These are phyloP conservation scores for Articulospora tetracladia DNA, from an alignment of 495 filamentous ascomycete genomes.

Conservation along the genomic window DNA sequence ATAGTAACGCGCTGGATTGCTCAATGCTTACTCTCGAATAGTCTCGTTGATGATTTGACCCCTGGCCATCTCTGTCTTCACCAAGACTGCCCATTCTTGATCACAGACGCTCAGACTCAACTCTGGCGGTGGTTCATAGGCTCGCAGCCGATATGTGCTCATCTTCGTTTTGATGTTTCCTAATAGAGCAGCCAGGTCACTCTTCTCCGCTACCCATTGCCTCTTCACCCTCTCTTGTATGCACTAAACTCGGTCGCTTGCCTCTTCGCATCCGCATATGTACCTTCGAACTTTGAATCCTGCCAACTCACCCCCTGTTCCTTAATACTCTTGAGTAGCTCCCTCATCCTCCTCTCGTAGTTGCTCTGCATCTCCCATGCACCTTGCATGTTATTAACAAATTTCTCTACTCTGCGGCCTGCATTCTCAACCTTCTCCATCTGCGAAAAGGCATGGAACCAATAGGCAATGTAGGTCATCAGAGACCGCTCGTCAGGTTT, in stretches of 20 bases:
- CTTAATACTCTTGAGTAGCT: slow-evolving; percentile 67
- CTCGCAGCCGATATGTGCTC: slow-evolving; percentile 84
- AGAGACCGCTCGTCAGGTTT: slow-evolving; percentile 93
- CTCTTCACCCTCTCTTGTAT: slow-evolving; percentile 90
- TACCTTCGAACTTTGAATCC: slow-evolving; percentile 77
- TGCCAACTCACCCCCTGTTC: slow-evolving; percentile 73
- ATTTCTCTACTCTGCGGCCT: slow-evolving; percentile 94
- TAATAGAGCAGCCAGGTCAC: slow-evolving; percentile 83
- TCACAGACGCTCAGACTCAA: slow-evolving; percentile 77
- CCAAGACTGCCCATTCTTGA: slow-evolving; percentile 71
- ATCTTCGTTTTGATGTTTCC: slow-evolving; percentile 99
- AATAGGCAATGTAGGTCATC: slow-evolving; percentile 99
- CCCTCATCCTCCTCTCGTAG: slow-evolving; percentile 85
- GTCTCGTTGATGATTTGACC: slow-evolving; percentile 96
- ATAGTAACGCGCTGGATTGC: not conserved
- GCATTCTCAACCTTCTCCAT: slow-evolving; percentile 98
- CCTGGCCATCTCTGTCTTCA: slow-evolving; percentile 76
- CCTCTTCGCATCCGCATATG: slow-evolving; percentile 88
- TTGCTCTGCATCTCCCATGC: slow-evolving; percentile 99
- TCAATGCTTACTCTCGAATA: slow-evolving; percentile 71
- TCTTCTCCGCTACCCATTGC: slow-evolving; percentile 96
- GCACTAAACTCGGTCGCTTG: slow-evolving; percentile 75
- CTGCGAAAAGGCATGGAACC: slow-evolving; percentile 99
- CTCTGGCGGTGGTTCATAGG: slow-evolving; percentile 84
- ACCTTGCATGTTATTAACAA: slow-evolving; percentile 98